Conservation (phyloP, 2,329 filamentous ascomycete genomes). For the Rutstroemia sp. region DNA sequence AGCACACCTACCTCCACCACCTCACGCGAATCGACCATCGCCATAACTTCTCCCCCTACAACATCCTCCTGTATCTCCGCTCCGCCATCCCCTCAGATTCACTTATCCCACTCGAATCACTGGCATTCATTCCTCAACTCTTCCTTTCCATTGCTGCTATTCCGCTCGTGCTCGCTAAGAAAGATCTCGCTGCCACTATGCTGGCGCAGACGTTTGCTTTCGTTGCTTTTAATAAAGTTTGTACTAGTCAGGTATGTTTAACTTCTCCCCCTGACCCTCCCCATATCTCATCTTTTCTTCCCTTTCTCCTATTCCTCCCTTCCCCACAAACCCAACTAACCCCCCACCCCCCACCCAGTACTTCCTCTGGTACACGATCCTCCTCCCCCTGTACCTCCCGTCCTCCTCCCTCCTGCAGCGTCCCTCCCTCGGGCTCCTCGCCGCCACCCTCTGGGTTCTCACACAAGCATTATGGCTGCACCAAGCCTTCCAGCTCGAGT, state of each 20-base stretch:
- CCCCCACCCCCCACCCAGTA: conserved; percentile 51
- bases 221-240: conserved; percentile 97
- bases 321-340: neutral
- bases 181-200: conserved; percentile 75
- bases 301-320: neutral
- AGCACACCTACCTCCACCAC: conserved; percentile 91
- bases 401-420: conserved; percentile 64
- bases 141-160: conserved; percentile 71
- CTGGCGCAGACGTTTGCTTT: conserved; percentile 95
- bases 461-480: conserved; percentile 72
- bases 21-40: conserved; percentile 89
- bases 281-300: neutral
- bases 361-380: conserved; percentile 96
- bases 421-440: conserved; percentile 54
- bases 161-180: conserved; percentile 69
- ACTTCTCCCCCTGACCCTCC: conserved; percentile 20
- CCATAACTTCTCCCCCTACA: conserved; percentile 98
- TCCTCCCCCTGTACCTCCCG: conserved; percentile 87
- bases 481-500: conserved; percentile 69
- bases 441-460: conserved; percentile 64
- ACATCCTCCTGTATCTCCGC: conserved; percentile 79
- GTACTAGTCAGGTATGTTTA: conserved; percentile 76
- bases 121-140: conserved; percentile 86
- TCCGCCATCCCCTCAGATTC: conserved; percentile 47
- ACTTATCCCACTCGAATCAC: conserved; percentile 53